Conservation (phyloP, 2,329 filamentous ascomycete genomes). For the Nigrospora oryzae region DNA sequence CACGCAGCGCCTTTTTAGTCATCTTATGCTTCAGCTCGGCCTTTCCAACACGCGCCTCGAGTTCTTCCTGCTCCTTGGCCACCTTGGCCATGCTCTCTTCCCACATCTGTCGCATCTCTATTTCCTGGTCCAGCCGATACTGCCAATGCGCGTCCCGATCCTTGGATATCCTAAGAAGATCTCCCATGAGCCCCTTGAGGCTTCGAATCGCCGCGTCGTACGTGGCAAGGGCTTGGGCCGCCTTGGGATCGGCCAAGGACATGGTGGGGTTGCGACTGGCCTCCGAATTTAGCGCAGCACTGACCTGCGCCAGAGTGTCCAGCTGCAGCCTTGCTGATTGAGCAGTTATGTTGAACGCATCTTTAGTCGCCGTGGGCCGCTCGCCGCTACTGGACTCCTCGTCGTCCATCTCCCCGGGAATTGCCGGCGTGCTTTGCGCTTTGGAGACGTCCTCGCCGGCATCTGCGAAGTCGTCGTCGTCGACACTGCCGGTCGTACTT, state of each 20-base stretch:
- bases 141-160: constrained; percentile 98
- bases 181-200: constrained; percentile 73
- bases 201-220: constrained; percentile 89
- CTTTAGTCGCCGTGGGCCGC: constrained; percentile 66
- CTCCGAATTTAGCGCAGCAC: constrained; percentile 70
- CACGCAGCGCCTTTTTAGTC: constrained; percentile 77
- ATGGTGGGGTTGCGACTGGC: constrained; percentile 60
- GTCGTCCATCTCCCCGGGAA: constrained; percentile 38
- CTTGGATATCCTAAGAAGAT: constrained; percentile 83
- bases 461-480: constrained; percentile 45
- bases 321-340: constrained; percentile 91
- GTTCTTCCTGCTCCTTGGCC: constrained; percentile 85
- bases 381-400: constrained; percentile 72
- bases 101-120: constrained; percentile 90
- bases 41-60: constrained; percentile 81
- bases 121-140: constrained; percentile 83
- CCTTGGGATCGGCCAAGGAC: constrained; percentile 66
- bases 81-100: constrained; percentile 98
- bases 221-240: constrained; percentile 69
- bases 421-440: constrained; percentile 21
- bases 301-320: constrained; percentile 80
- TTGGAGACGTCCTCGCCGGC: constrained; percentile 30
- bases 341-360: constrained; percentile 94
- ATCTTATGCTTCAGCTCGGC: constrained; percentile 83
- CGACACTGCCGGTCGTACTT: constrained; percentile 40